These are phyloP conservation scores for Aspergillus ochraceus DNA, from an alignment of 2,329 filamentous ascomycete genomes.

Conservation along the genomic window DNA sequence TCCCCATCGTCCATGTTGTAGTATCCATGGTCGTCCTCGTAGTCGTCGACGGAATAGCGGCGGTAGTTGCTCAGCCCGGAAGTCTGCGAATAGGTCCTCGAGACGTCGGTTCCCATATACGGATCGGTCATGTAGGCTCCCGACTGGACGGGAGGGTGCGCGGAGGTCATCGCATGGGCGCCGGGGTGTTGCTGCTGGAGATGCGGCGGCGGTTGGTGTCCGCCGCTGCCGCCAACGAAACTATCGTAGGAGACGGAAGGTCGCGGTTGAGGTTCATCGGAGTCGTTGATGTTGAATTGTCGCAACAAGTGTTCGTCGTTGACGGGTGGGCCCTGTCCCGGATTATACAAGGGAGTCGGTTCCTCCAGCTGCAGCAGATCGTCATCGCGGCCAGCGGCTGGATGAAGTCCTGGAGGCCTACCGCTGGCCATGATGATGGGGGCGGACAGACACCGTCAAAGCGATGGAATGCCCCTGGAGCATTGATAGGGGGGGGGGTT, in stretches of 20 bases:
- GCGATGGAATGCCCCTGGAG: constrained; percentile 33
- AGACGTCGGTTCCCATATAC: constrained; percentile 37
- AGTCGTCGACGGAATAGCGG: constrained; percentile 84
- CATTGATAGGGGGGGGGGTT: constrained; percentile 33
- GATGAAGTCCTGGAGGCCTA: constrained; percentile 55
- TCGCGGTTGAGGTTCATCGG: constrained; percentile 64
- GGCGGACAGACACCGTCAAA: constrained; percentile 38
- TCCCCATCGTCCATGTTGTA: constrained; percentile 68
- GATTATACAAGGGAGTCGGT: constrained; percentile 59
- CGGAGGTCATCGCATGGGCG: constrained; percentile 44
- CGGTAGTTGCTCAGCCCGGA: constrained; percentile 86
- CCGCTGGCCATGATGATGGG: constrained; percentile 48
- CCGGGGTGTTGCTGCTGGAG: constrained; percentile 50
- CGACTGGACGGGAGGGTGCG: constrained; percentile 29
- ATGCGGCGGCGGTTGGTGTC: no score
- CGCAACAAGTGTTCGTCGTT: constrained; percentile 79
- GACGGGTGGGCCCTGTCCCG: constrained; percentile 73
- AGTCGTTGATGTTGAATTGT: constrained; percentile 69
- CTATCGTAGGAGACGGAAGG: constrained; percentile 93
- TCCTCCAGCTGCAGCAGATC: constrained; percentile 46
- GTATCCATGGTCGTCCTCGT: constrained; percentile 73
- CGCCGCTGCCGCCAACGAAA: constrained; percentile 70
- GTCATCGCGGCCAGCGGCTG: constrained; percentile 44
- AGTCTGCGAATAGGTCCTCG: constrained; percentile 66
- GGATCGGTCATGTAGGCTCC: constrained; percentile 39